A percentile compares a stretch with the other conserved stretches of the same genome.
These are phyloP conservation scores for Luvunga scandens DNA, from an alignment of 345 rosid species.

Conservation along the genomic window DNA sequence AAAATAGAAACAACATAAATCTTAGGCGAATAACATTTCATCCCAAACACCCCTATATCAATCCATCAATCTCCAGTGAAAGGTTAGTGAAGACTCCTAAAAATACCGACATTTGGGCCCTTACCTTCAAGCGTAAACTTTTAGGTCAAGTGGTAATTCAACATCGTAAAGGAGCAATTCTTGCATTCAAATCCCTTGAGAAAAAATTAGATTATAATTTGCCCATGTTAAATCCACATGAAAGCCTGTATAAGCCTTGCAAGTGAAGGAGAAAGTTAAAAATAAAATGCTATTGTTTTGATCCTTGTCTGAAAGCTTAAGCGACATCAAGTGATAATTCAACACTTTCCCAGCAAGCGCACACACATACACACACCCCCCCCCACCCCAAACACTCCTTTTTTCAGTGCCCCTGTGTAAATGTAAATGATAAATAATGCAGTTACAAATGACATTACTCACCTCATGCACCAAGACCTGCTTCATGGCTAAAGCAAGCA, in stretches of 20 bases:
- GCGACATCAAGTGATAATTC: background rate
- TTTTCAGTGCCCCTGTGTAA: background rate
- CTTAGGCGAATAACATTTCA: background rate
- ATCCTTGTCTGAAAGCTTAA: background rate
- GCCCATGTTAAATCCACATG: background rate
- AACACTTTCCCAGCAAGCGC: background rate
- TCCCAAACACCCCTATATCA: background rate
- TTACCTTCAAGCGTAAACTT: background rate
- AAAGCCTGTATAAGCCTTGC: background rate
- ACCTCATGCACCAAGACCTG: conserved; percentile 90
- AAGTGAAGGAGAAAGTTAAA: background rate
- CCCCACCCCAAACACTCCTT: no score
- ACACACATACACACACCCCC: background rate
- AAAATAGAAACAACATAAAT: background rate
- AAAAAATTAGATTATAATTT: background rate
- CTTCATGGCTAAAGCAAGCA: conserved; percentile 71
- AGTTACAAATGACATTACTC: conserved; percentile 15
- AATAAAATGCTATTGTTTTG: background rate
- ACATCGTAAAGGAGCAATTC: background rate
- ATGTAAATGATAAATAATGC: background rate
- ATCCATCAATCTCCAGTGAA: background rate
- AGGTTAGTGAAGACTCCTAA: background rate
- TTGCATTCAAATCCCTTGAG: background rate
- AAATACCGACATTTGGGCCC: background rate
- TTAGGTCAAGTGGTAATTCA: background rate